phyloP scores from a whole-genome alignment of 495 filamentous ascomycete genomes.

The Hyaloscypha finlandica region DNA sequence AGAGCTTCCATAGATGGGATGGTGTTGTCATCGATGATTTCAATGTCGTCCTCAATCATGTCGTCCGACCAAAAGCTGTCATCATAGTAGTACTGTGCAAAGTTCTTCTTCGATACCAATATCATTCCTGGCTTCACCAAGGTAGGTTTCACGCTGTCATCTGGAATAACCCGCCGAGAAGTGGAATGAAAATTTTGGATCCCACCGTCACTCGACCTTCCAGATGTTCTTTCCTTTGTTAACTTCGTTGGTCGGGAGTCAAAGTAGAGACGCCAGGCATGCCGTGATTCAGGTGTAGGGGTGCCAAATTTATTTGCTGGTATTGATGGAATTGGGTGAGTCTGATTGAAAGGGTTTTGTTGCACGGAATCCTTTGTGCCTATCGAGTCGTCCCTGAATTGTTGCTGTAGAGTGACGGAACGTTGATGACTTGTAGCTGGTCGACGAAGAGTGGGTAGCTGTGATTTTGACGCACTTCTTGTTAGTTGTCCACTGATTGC shows the following conservation, averaged over 20 bases:
- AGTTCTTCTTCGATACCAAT: slow-evolving; percentile 6
- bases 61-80: slow-evolving; percentile 26
- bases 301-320: slow-evolving; percentile 10
- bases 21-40: neutral
- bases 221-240: slow-evolving; percentile 39
- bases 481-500: slow-evolving; percentile 38
- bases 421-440: slow-evolving; percentile 89
- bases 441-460: slow-evolving; percentile 63
- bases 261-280: slow-evolving; percentile 51
- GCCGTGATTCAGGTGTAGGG: slow-evolving; percentile 23
- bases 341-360: slow-evolving; percentile 11
- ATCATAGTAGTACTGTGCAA: slow-evolving; percentile 21
- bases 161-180: slow-evolving; percentile 37
- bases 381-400: slow-evolving; percentile 38
- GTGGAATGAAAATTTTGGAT: slow-evolving; percentile 31
- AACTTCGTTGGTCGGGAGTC: slow-evolving; percentile 38
- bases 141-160: slow-evolving; percentile 27
- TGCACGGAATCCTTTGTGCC: slow-evolving; percentile 10
- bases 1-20: slow-evolving; percentile 11
- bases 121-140: slow-evolving; percentile 32
- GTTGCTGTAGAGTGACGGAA: slow-evolving; percentile 64
- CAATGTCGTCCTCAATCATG: slow-evolving; percentile 20
- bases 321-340: slow-evolving; percentile 2
- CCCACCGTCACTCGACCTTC: slow-evolving; percentile 31
- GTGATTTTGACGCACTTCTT: slow-evolving; percentile 50